A percentile compares a stretch with the other conserved stretches of the same genome.
Evolutionary conservation across 768 basidiomycete species (phyloP).

Genomic region (Leccinum olivaceopallidum): DNA sequence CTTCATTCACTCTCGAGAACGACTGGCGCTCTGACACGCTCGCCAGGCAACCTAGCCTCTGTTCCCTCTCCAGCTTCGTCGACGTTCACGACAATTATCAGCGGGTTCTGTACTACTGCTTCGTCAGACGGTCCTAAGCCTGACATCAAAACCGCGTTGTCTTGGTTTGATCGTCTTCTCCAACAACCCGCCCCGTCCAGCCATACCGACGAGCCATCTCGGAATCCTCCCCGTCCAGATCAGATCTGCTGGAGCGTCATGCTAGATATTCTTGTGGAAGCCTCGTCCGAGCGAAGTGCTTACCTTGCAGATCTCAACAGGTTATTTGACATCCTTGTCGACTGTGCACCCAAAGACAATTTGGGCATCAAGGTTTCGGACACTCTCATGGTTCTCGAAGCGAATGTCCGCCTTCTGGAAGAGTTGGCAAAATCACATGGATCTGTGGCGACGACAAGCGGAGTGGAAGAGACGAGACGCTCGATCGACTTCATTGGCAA

Average conservation of each 20-base stretch:
- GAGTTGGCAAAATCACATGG: constrained; percentile 4
- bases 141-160: constrained; percentile 62
- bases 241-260: constrained; percentile 56
- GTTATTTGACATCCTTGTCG: constrained; percentile 44
- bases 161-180: constrained; percentile 72
- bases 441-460: neutral
- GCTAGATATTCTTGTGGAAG: constrained; percentile 52
- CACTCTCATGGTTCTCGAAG: constrained; percentile 43
- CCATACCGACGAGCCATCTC: constrained; percentile 44
- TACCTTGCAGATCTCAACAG: constrained; percentile 57
- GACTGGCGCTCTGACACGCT: neutral
- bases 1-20: neutral
- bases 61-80: constrained; percentile 58
- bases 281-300: constrained; percentile 29
- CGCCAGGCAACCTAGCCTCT: constrained; percentile 32
- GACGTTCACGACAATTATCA: constrained; percentile 65
- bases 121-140: constrained; percentile 15
- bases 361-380: constrained; percentile 39
- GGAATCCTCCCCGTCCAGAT: constrained; percentile 52
- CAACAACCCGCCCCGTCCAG: constrained; percentile 37
- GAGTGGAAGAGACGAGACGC: constrained; percentile 9
- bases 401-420: constrained; percentile 40
- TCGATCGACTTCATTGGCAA: constrained; percentile 31
- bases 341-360: constrained; percentile 37
- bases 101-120: constrained; percentile 60